Conservation (phyloP, 2,329 filamentous ascomycete species). For the Periconia sp. region DNA sequence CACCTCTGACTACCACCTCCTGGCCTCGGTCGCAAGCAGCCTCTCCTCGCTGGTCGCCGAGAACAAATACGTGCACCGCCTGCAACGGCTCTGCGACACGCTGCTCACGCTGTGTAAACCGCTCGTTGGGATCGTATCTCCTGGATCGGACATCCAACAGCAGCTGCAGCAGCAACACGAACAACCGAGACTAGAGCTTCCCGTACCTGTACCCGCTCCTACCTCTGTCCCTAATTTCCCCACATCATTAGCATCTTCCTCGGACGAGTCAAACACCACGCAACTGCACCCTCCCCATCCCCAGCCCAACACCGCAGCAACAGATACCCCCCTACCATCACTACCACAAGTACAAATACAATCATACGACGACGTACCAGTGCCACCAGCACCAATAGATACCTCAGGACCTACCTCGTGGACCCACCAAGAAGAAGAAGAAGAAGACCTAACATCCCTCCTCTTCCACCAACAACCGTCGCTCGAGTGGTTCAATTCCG, state of each 20-base stretch:
- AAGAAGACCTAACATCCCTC: conserved; percentile 39
- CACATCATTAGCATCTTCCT: no score
- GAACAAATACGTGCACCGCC: conserved; percentile 32
- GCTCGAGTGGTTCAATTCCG: conserved; percentile 38
- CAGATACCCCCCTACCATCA: no score
- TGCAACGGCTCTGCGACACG: conserved; percentile 31
- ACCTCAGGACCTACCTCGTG: no score
- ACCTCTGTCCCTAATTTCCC: no score
- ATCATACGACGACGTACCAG: conserved; percentile 14
- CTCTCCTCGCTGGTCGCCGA: conserved; percentile 30
- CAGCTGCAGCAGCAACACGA: background rate
- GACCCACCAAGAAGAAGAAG: no score
- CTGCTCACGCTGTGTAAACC: conserved; percentile 34
- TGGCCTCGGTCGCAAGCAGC: conserved; percentile 30
- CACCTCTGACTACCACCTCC: conserved; percentile 31
- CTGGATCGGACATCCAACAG: background rate
- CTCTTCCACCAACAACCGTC: conserved; percentile 37
- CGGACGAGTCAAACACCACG: no score
- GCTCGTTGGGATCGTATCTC: conserved; percentile 23
- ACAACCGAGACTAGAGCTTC: background rate
- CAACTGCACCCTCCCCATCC: no score
- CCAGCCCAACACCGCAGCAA: no score
- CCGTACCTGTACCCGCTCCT: no score
- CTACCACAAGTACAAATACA: no score
- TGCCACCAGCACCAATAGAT: no score